Evolutionary conservation across 257 asterid genomes (phyloP), one percentile per base, ranked within the genome.

Genomic region (Penstemon newberryi): DNA sequence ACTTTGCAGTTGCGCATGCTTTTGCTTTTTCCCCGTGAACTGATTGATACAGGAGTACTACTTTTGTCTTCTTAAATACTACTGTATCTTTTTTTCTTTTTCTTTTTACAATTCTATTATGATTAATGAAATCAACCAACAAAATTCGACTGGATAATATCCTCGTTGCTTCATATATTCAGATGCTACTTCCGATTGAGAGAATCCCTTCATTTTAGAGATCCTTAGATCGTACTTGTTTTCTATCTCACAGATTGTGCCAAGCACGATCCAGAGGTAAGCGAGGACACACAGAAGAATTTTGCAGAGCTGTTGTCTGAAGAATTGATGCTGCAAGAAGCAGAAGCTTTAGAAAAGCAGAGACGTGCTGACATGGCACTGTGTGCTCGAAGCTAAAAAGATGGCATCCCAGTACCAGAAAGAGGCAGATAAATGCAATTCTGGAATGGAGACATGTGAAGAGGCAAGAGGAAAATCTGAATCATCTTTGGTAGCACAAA

Each of bases 361-460:
- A 92, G 78, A 77, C 93, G 82, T 58, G 96, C 91, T 40, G 98
- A 92, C 75, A 86, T 82, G 82, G 93, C 89, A 73, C 79, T 92
- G 18, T 15, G 18, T 15, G 60, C 96, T 92, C 3, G 98, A 92
- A 75, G 96, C 98, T 2, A 89, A 92, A 75, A 92, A 87, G 78
- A 72, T 92, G 91, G 85, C 96, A 2, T 92, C 98, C 68, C 96
- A 88, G 72, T 92, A 87, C 79, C 96, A 89, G 79, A 92, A 92
- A 85, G 98, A 92, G 75, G 96, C 98, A 25, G 96, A 89, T 75
- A 92, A 92, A 78, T 92, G 98, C 80, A 92, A 92, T 77, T 87
- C 95, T 4, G 98, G 98, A 70, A 92, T 92, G 98, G 98, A 87
- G 70, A 92, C 96, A 2, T 92, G 98, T 69, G 98, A 92, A 79